Base-by-base conservation (phyloP, 805 yeast genomes). In the Starmera amethionina region DNA sequence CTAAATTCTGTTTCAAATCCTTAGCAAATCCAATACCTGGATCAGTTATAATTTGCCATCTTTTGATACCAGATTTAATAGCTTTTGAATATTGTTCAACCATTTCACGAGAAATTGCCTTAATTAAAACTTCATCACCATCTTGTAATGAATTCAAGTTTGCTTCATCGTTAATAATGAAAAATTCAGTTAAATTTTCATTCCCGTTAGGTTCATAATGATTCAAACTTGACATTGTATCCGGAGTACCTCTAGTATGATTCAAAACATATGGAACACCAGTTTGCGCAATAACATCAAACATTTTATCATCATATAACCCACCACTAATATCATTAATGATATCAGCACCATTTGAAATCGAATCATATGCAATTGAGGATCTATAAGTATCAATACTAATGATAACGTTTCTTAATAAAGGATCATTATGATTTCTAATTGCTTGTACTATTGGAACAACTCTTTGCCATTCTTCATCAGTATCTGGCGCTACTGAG, bases 11-110 rank as follows among this genome's bases (percentile, higher is more conserved):
- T 8, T 56, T 48, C n/a, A 71, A 50, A 40, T 70, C 72, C 58
- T 93, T 93, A n/a, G 97, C 97, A 61, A 93, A 93, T 2, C 99
- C 98, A 34, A 93, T 62, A 2, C 98, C 98, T 1, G 99, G 98
- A 56, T 93, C 99, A 4, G 88, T 53, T 14, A 93, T 77, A 4
- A 93, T 65, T 60, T 93, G 97, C 96, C 96, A 93, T 59, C 90
- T 77, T 43, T 70, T 67, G 2, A 90, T 76, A 5, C 96, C 96
- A 0, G 58, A 63, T 1, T 49, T 51, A 35, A 73, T 61, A 11
- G 95, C 95, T 40, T 63, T 67, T 0, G 58, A 48, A 27, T 87
- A 68, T 41, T 76, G 73, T 3, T 49, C 47, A 8, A 77, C 64
- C 39, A 90, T 61, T 57, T 93, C 98, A 36, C 74, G 59, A 6